These are phyloP conservation scores for Pezicula carpinea DNA, from an alignment of 2,329 filamentous ascomycete genomes.

Conservation along the genomic window DNA sequence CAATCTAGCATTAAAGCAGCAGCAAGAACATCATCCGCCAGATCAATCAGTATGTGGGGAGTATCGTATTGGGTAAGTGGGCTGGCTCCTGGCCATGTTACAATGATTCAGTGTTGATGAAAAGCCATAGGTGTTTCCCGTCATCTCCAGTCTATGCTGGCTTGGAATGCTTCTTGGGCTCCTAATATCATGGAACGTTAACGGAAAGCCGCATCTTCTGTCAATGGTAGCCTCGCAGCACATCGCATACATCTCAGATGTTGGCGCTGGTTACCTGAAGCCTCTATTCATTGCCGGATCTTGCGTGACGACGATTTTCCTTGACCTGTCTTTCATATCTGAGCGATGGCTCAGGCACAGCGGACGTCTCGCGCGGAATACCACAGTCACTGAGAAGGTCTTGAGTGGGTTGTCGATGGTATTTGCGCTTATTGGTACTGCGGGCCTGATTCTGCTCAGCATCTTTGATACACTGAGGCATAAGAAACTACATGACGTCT, in stretches of 20 bases:
- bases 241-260: conserved; percentile 70
- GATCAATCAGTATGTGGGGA: too few species aligned
- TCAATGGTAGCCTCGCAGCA: conserved; percentile 54
- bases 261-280: conserved; percentile 59
- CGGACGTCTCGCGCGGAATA: conserved; percentile 73
- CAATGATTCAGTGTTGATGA: not conserved
- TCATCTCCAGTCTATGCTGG: conserved; percentile 56
- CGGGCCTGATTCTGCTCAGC: conserved; percentile 74
- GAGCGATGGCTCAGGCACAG: conserved; percentile 84
- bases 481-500: conserved; percentile 64
- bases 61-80: conserved; percentile 40
- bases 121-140: conserved; percentile 52
- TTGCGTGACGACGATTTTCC: conserved; percentile 67
- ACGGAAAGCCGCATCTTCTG: conserved; percentile 49
- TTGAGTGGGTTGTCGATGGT: conserved; percentile 58
- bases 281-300: conserved; percentile 75
- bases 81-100: not conserved
- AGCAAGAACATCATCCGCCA: conserved; percentile 5
- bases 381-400: conserved; percentile 55
- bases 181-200: conserved; percentile 51
- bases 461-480: conserved; percentile 81
- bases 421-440: conserved; percentile 69
- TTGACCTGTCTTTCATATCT: conserved; percentile 74
- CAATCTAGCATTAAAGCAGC: not conserved
- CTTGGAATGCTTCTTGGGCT: conserved; percentile 22